Evolutionary conservation across 768 basidiomycete species (phyloP), one percentile per base, ranked within the genome.

Genomic region (Pisolithus orientalis): DNA sequence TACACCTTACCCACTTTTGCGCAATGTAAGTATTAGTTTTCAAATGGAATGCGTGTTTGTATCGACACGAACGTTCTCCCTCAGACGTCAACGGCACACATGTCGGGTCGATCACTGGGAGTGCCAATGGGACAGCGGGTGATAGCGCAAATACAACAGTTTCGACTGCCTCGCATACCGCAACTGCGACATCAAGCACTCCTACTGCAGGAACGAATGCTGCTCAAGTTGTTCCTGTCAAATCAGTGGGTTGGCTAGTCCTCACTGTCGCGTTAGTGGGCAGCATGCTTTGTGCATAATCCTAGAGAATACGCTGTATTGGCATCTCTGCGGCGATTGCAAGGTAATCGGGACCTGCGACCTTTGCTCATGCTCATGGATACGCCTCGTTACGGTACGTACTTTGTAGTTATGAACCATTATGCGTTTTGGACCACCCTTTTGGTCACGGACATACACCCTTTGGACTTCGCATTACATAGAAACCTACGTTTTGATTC

Each of bases 1-100:
- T 70, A 72, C 46, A 60, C 72, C 0, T 56, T 72, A 52, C 76
- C 75, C 11, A 47, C 31, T 8, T 47, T 47, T 14, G 45, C 31
- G 3, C 60, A 69, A 31, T 47, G 45, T 47, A 34, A n/a, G 45
- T 27, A 9, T 1, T 28, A 44, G 25, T 28, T 32, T 29, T 6
- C 2, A 11, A 29, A 21, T 44, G 27, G 7, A 29, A 28, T 10
- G 7, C 13, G 1, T 11, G 6, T n/a, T 14, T 13, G 44, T 27
- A n/a, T 27, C 28, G 11, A 44, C 13, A 4, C 11, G 17, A 6
- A 3, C 14, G 5, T 44, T 44, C 16, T 28, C 6, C 10, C 27
- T 10, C 13, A 44, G 44, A 44, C 25, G 42, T 43, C 17, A 24
- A 43, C 6, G 42, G 42, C 17, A 43, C 42, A 24, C 42, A 43